These are phyloP conservation scores for Pythium dissimile DNA, from an alignment of 352 stramenopile genomes.

Conservation along the genomic window DNA sequence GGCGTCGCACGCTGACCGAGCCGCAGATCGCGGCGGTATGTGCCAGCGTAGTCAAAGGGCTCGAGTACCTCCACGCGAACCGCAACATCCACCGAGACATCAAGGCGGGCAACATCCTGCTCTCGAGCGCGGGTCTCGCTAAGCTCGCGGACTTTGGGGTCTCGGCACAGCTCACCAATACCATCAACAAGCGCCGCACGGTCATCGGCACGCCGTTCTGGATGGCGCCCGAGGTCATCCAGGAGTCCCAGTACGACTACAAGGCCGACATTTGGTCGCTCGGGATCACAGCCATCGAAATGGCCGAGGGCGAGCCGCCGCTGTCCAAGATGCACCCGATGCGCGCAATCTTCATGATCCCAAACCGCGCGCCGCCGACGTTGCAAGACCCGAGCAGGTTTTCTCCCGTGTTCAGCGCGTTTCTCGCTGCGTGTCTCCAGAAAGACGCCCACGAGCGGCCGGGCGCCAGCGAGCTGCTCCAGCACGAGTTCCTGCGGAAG, in stretches of 20 bases:
- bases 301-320: constrained; percentile 82
- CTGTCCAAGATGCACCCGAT: constrained; percentile 88
- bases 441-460: constrained; percentile 58
- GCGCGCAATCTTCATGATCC: constrained; percentile 79
- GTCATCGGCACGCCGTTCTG: constrained; percentile 89
- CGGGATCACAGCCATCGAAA: constrained; percentile 87
- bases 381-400: constrained; percentile 38
- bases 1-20: constrained; percentile 49
- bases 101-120: constrained; percentile 85
- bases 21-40: constrained; percentile 69
- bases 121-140: constrained; percentile 57
- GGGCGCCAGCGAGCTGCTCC: constrained; percentile 41
- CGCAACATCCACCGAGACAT: constrained; percentile 87
- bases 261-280: constrained; percentile 82
- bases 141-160: constrained; percentile 90
- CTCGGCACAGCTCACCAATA: constrained; percentile 83
- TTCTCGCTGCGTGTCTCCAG: constrained; percentile 58
- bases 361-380: constrained; percentile 54
- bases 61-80: constrained; percentile 78
- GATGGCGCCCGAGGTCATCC: constrained; percentile 92
- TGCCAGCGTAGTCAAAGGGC: constrained; percentile 60
- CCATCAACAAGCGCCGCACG: constrained; percentile 85
- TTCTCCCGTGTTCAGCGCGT: constrained; percentile 54
- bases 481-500: constrained; percentile 58
- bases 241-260: constrained; percentile 78